Percentiles rank a stretch among this genome's conserved stretches.
phyloP scores from a whole-genome alignment of 305 asterid species.

The Solanum hybrid region DNA sequence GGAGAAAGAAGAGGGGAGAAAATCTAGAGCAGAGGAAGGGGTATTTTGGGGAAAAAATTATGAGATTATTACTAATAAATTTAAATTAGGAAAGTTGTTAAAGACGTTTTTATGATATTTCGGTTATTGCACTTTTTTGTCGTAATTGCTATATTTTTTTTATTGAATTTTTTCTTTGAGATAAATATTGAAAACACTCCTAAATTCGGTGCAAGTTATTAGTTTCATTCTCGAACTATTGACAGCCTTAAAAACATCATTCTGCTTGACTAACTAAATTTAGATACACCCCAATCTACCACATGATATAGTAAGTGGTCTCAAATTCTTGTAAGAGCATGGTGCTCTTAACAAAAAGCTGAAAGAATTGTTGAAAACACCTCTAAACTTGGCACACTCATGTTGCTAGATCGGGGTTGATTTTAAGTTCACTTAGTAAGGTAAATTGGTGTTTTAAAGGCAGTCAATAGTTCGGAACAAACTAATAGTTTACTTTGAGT shows the following conservation, averaged over 20 bases:
- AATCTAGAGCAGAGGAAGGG: background rate
- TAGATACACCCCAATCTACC: no score
- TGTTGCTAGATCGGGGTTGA: background rate
- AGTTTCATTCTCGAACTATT: no score
- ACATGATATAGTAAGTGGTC: no score
- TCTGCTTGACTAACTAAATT: background rate
- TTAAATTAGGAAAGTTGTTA: background rate
- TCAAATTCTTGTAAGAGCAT: background rate
- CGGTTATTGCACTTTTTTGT: background rate
- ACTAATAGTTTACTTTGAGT: no score
- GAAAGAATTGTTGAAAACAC: background rate
- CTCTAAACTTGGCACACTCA: background rate
- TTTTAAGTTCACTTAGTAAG: no score
- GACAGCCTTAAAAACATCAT: background rate
- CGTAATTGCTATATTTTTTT: background rate
- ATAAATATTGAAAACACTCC: accelerated
- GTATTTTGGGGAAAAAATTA: background rate
- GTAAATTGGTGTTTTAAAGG: no score
- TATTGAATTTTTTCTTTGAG: no score
- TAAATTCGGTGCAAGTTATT: background rate
- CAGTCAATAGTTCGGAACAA: no score
- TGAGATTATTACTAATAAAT: background rate
- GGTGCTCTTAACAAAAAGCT: no score
- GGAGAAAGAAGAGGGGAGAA: background rate
- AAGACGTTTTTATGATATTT: background rate